Base-by-base conservation (phyloP, 257 asterid species). In the Nicotiana benthamiana region DNA sequence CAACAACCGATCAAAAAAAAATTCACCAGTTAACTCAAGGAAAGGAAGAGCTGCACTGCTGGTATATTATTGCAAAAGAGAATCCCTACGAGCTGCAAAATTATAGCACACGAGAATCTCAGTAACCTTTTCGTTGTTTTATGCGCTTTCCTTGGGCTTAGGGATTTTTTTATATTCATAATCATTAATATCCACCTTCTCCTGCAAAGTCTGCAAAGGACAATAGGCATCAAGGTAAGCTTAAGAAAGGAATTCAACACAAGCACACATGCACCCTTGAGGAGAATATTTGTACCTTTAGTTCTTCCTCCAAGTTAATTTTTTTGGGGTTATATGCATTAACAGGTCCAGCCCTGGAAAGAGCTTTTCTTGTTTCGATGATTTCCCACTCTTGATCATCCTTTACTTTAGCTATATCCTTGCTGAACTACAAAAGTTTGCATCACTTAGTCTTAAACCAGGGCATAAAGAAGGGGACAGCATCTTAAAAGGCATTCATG, bases 381-480 rank as follows among this genome's bases (percentile, higher is more conserved):
- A 95, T 95, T 85, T 95, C 98, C 98, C 99, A 95, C 82, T 93
- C 97, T 75, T 87, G 90, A 72, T 93, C 99, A 81, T 95, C 98
- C 89, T 87, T 95, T 82, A 90, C 92, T 83, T 93, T 95, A 68
- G 98, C 94, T 48, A 95, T 89, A 77, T 95, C 99, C 94, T 95
- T 95, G 90, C 99, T 95, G 91, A 79, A 86, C 77, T 65, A 84
- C 63, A 82, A 48, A 80, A 79, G 61, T 80, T 32, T n/a, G 26
- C 63, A 34, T 80, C 77, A 30, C 83, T 82, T 60, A 72, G 74
- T 26, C 74, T 40, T 27, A 7, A 77, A 62, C n/a, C 9, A 72
- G 53, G n/a, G 46, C 62, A 11, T 0, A 53, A 64, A 59, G 67
- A 59, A 43, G 3, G 64, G 18, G 32, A 36, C 15, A n/a, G 2